Base-by-base conservation (phyloP, 1,139 yeast genomes). In the Citeromyces siamensis region DNA sequence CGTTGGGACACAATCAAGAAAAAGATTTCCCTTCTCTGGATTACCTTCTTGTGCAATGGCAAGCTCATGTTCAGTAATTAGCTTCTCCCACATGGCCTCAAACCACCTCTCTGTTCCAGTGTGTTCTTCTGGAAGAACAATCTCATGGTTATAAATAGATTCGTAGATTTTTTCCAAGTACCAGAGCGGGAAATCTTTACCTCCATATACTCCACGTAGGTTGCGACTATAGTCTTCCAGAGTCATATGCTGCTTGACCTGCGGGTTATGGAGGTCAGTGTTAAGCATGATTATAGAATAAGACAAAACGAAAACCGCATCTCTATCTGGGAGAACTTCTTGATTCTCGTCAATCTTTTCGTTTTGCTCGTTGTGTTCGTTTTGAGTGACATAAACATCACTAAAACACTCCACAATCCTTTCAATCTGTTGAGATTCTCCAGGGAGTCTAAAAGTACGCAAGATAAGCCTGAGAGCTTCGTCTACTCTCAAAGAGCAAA, bases 41-140 rank as follows among this genome's bases (percentile, higher is more conserved):
- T 12, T 19, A 12, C 23, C 29, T 10, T 16, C 19, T 12, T 20
- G 21, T n/a, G 19, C n/a, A 8, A 13, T 19, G 5, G 19, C 21
- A n/a, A 29, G 20, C 17, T 50, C 50, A 44, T 65, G 72, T 49
- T 75, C 55, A 2, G 85, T 71, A 38, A 88, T 72, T 45, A 85
- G 60, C 44, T 83, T 82, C 48, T 82, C 81, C 99, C 99, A 93
- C 13, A 81, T 76, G 51, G 83, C 90, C 52, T 88, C 97, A 58
- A 88, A 90, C 76, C 95, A 81, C 50, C 82, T 86, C 34, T 76
- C 78, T 3, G 82, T 71, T 31, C 85, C 86, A 50, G 80, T 86
- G 49, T 88, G 97, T 52, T 93, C 99, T 49, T 90, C 98, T 0
- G 98, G 97, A 88, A 93, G 84, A 38, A 93, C 85, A 44, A 90